Evolutionary conservation across 139 green algal species (phyloP), one percentile per base, ranked within the genome.

Genomic region (Astrephomene gubernaculifera): DNA sequence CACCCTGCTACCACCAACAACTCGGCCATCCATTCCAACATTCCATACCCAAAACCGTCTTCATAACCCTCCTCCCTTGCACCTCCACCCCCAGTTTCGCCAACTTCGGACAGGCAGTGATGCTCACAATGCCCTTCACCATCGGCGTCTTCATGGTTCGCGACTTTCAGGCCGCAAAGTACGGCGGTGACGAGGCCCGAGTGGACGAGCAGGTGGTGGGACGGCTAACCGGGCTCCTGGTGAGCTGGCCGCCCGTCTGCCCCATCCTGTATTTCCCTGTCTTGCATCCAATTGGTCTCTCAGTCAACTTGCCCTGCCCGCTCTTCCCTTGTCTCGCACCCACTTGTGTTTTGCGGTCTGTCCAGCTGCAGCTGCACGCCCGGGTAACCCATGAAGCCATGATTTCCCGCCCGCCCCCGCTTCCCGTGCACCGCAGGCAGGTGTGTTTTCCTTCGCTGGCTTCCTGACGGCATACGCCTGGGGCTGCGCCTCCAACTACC

Each of bases 131-230:
- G 71, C 93, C 93, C 33, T 96, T 93, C 70, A 89, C 88, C 0
- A 41, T 96, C 21, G 88, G 87, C 10, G 90, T 93, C 14, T 96
- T 92, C 60, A 96, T 96, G 93, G 93, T 85, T 22, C 63, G 79
- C 0, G 79, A 85, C 33, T 85, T 83, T 25, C 17, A 64, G 60
- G 60, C 60, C 4, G 39, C 41, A 2, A 43, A 43, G 17, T 21
- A 63, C 2, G 60, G 76, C 19, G 76, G 60, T 19, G 3, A 19
- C 9, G 27, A 33, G 19, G n/a, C 29, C 9, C 17, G 10, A 6
- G 52, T 81, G 19, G 83, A 86, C 43, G 89, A 96, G 87, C 73
- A 89, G 60, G 7, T 57, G 0, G 87, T 95, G 25, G 91, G 92
- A 0, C 33, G 43, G 1, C 45, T 70, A 10, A 74, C 45, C 41